Evolutionary conservation across 2,329 filamentous ascomycete genomes (phyloP).

Genomic region (Fusarium anthophilum): DNA sequence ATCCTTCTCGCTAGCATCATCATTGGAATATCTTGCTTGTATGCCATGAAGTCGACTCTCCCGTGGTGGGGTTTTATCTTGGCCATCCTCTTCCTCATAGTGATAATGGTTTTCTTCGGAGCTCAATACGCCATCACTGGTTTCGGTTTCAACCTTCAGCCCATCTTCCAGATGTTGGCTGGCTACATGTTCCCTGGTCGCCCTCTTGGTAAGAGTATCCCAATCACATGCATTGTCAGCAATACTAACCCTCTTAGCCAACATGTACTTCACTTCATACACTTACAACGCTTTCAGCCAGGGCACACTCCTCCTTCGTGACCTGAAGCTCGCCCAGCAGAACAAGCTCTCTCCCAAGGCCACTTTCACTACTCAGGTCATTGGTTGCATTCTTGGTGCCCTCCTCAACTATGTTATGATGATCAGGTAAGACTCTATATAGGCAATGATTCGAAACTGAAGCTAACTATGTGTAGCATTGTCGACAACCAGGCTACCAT

Average conservation of each 20-base stretch:
- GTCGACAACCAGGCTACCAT: slow-evolving; percentile 58
- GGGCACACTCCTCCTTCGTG: slow-evolving; percentile 3
- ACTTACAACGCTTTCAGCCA: slow-evolving; percentile 17
- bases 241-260: neutral
- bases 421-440: slow-evolving; percentile 34
- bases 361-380: slow-evolving; percentile 57
- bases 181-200: slow-evolving; percentile 25
- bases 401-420: slow-evolving; percentile 66
- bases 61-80: slow-evolving; percentile 55
- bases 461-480: slow-evolving; percentile 49
- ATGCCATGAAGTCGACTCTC: slow-evolving; percentile 40
- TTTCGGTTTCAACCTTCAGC: slow-evolving; percentile 14
- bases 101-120: slow-evolving; percentile 53
- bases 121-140: slow-evolving; percentile 36
- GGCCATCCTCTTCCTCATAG: slow-evolving; percentile 46
- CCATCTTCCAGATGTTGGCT: slow-evolving; percentile 27
- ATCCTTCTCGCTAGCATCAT: slow-evolving; percentile 1
- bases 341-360: slow-evolving; percentile 23
- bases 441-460: slow-evolving; percentile 1
- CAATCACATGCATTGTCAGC: fast-evolving
- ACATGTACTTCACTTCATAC: slow-evolving; percentile 31
- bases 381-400: slow-evolving; percentile 63
- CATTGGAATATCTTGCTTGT: slow-evolving; percentile 17
- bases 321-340: slow-evolving; percentile 21
- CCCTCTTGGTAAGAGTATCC: slow-evolving; percentile 6